Base-by-base conservation (phyloP, 2,329 filamentous ascomycete genomes). In the Claviceps capensis region DNA sequence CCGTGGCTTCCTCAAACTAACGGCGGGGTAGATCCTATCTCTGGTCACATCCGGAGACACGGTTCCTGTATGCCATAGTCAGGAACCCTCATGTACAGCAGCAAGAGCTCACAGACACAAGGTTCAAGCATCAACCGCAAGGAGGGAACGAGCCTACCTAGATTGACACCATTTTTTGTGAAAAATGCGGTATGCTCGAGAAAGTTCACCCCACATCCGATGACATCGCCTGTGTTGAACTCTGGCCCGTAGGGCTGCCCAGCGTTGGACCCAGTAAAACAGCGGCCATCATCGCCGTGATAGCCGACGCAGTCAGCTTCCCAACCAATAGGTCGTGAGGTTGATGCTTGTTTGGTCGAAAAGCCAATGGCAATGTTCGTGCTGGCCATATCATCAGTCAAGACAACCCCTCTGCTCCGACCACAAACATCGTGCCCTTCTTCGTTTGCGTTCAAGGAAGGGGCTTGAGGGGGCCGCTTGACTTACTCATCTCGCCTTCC, bases 241-340 rank as follows among this genome's bases (percentile, higher is more conserved):
- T 69, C 64, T 6, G 75, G 75, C 0, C 78, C 78, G 56, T 81
- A 85, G 3, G 67, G 60, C 59, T 77, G 79, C 11, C 81, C 81
- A 1, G 71, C 68, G 51, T 74, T 79, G 37, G 77, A 73, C 2
- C 76, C 76, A 3, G 73, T 71, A 57, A 81, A 85, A 47, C 73
- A 73, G 56, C 82, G 71, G 8, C 82, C 82, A 58, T 86, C 82
- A 57, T 85, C 82, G 26, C 81, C 80, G 60, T 85, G 82, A 59
- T 84, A 85, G 42, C 78, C 82, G 76, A 79, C 85, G 1, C 81
- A 82, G 43, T 82, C 79, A 1, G 75, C 72, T 60, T 86, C 82
- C 81, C 81, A 85, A 17, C 82, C 82, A 1, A 82, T 76, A 5
- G 79, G 72, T 53, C 82, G 71, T 47, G 74, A 70, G 44, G 82